Evolutionary conservation across 495 filamentous ascomycete species (phyloP), one percentile per base, ranked within the genome.

Genomic region (Hypoxylon intermedium): DNA sequence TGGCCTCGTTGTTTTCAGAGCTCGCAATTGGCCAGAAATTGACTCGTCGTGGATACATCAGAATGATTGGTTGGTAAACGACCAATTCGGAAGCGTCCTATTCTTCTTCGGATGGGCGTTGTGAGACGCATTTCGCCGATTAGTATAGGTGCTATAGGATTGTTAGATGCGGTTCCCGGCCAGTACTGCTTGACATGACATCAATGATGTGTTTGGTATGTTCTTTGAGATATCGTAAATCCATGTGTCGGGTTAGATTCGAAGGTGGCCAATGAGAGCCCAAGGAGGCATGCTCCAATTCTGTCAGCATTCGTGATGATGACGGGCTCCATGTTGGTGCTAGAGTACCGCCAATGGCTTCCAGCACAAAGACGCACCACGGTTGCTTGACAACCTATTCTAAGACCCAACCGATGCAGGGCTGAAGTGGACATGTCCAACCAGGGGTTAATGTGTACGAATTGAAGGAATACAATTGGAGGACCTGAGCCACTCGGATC

Each of bases 61-160:
- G 24, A 9, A 20, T 11, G 9, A 65, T 65, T 65, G 61, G 61
- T 26, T 13, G 26, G 33, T 18, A 20, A 65, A 55, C 61, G 61
- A 55, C 40, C 21, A 4, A 46, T 50, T 50, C 49, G 50, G 57
- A 61, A 44, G 45, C 50, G 19, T 1, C 18, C 38, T 26, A 33
- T 41, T 19, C 28, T 34, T 44, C 11, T 53, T 42, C 21, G 18
- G 28, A 41, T 20, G 47, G 16, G 40, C 26, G 41, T 19, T 13
- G 6, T 31, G 36, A n/a, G n/a, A n/a, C n/a, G n/a, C n/a, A n/a
- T n/a, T n/a, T n/a, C n/a, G n/a, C n/a, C n/a, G n/a, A n/a, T n/a
- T n/a, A n/a, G n/a, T n/a, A n/a, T n/a, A n/a, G n/a, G n/a, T n/a
- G n/a, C n/a, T n/a, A n/a, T n/a, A n/a, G n/a, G n/a, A n/a, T n/a